phyloP scores from a whole-genome alignment of 805 yeast genomes.

The Isabelozyma heimii region DNA sequence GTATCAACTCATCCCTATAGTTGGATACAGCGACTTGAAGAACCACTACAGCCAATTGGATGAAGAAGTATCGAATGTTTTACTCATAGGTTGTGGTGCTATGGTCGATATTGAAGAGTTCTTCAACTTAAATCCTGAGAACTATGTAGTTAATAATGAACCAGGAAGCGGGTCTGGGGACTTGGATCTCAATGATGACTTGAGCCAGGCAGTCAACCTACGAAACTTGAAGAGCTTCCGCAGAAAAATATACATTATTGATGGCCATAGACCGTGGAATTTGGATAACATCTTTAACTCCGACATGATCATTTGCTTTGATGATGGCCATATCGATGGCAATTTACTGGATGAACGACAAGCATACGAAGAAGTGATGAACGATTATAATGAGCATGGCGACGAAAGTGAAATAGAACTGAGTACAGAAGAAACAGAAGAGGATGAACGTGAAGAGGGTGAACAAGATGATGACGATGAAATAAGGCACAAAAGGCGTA shows the following conservation, averaged over 20 bases:
- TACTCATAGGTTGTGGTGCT: conserved; percentile 91
- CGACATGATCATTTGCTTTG: conserved; percentile 72
- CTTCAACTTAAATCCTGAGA: conserved; percentile 59
- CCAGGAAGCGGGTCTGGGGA: conserved; percentile 17
- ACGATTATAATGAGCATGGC: conserved; percentile 35
- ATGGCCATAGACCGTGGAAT: conserved; percentile 96
- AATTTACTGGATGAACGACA: conserved; percentile 53
- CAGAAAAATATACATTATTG: conserved; percentile 76
- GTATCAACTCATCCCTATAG: conserved; percentile 86
- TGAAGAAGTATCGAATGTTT: conserved; percentile 68
- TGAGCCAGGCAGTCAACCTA: conserved; percentile 10
- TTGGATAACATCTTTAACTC: conserved; percentile 88
- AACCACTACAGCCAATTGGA: conserved; percentile 64
- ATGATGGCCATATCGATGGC: conserved; percentile 75
- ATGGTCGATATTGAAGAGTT: conserved; percentile 80
- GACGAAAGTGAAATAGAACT: conserved; percentile 25
- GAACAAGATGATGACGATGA: conserved; percentile 19
- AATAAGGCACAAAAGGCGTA: conserved; percentile 21
- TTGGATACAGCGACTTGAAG: conserved; percentile 81
- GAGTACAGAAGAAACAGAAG: conserved; percentile 25
- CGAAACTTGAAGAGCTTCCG: conserved; percentile 22
- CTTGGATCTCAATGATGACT: conserved; percentile 16
- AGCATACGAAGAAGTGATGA: conserved; percentile 54
- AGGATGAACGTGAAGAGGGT: conserved; percentile 1
- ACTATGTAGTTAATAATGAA: conserved; percentile 38